A percentile compares a stretch with the other conserved stretches of the same genome.
Conservation (phyloP, 2,329 filamentous ascomycete genomes). For the Neofusicoccum ribis region DNA sequence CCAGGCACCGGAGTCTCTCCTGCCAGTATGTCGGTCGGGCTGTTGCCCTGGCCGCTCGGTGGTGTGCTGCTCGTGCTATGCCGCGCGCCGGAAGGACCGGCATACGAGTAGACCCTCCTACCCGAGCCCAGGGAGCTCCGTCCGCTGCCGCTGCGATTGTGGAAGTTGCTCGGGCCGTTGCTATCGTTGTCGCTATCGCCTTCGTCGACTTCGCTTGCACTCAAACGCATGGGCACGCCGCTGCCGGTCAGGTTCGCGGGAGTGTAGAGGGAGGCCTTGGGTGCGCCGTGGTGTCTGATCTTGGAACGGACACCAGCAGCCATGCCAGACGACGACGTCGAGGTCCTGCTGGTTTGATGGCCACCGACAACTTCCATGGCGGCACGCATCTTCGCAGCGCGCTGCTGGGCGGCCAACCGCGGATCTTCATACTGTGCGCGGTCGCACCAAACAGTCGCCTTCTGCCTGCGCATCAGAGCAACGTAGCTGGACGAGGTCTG, state of each 20-base stretch:
- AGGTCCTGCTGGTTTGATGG: constrained; percentile 37
- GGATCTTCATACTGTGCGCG: constrained; percentile 91
- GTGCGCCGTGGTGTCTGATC: constrained; percentile 84
- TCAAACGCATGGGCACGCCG: constrained; percentile 86
- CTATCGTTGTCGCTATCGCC: constrained; percentile 77
- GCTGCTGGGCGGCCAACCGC: constrained; percentile 75
- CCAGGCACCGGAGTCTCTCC: constrained; percentile 50
- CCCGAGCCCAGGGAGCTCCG: constrained; percentile 62
- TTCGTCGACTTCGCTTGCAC: constrained; percentile 92
- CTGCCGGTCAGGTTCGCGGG: constrained; percentile 73
- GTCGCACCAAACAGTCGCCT: constrained; percentile 98
- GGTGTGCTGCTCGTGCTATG: constrained; percentile 55
- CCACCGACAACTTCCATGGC: constrained; percentile 77
- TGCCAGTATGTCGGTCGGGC: constrained; percentile 38
- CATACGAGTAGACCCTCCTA: constrained; percentile 36
- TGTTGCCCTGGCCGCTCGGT: constrained; percentile 48
- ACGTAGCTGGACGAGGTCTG: constrained; percentile 75
- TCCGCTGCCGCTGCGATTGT: constrained; percentile 72
- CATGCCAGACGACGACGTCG: constrained; percentile 36
- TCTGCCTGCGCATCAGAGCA: constrained; percentile 92
- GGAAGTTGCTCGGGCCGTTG: constrained; percentile 49
- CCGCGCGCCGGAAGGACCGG: constrained; percentile 46
- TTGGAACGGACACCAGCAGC: constrained; percentile 69
- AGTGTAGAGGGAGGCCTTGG: constrained; percentile 74
- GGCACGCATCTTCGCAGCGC: constrained; percentile 83